Conservation (phyloP, 768 basidiomycete species). For the Leccinum barrowsii region DNA sequence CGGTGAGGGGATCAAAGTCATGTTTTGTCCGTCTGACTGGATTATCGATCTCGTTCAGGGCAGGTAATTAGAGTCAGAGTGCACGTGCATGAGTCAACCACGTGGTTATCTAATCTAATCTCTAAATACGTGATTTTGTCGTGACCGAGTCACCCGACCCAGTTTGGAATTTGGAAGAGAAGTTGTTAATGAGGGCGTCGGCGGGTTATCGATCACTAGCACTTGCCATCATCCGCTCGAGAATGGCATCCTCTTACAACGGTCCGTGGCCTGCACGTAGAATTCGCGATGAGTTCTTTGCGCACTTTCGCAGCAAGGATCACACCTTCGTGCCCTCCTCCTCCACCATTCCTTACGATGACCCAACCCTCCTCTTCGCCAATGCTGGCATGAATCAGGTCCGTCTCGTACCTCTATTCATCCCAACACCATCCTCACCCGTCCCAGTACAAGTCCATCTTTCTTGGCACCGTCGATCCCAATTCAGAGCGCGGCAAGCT, state of each 20-base stretch:
- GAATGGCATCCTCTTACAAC: constrained; percentile 31
- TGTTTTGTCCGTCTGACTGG: constrained; percentile 2
- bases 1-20: constrained; percentile 15
- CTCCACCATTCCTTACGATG: constrained; percentile 93
- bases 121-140: not conserved
- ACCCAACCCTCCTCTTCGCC: constrained; percentile 95
- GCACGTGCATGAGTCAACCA: not conserved
- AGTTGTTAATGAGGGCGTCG: constrained; percentile 5
- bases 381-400: constrained; percentile 99
- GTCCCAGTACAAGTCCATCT: constrained; percentile 82
- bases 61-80: constrained; percentile 25
- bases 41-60: constrained; percentile 50
- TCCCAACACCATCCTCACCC: constrained; percentile 10
- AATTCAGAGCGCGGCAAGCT: constrained; percentile 87
- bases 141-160: constrained; percentile 11
- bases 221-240: not conserved
- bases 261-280: constrained; percentile 73
- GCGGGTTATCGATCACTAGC: constrained; percentile 21
- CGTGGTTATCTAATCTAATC: constrained; percentile 20
- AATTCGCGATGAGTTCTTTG: constrained; percentile 87
- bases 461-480: constrained; percentile 97
- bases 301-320: constrained; percentile 73
- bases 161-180: not conserved
- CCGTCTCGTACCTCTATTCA: constrained; percentile 11
- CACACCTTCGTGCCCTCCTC: constrained; percentile 92